Percentiles rank a stretch among this genome's conserved stretches.
Conservation (phyloP, 345 rosid genomes). For the Mangifera indica region DNA sequence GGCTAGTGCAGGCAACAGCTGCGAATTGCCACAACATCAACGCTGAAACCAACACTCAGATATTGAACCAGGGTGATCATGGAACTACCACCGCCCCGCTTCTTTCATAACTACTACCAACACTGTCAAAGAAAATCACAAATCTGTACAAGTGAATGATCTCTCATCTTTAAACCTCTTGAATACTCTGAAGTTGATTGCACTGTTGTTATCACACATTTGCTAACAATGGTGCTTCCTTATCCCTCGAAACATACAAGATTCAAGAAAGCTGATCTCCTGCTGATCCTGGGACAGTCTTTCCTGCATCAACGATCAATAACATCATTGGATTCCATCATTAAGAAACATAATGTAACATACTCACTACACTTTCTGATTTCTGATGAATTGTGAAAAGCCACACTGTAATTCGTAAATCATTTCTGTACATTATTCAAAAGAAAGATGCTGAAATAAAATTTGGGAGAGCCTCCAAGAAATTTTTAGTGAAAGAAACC, state of each 20-base stretch:
- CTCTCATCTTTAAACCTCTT: not conserved
- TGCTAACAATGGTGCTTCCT: not conserved
- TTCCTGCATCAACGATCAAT: conserved; percentile 1
- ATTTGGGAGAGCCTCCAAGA: not conserved
- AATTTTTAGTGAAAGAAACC: not conserved
- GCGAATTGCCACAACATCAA: not conserved
- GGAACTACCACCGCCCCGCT: not conserved
- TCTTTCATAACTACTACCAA: not conserved
- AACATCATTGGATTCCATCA: conserved; percentile 8
- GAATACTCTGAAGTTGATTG: not conserved
- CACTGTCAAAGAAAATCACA: not conserved
- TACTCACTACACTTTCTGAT: not conserved
- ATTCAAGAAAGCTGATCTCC: conserved; percentile 7
- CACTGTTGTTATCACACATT: not conserved
- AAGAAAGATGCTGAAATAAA: not conserved
- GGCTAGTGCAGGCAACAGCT: not conserved
- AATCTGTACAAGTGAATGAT: not conserved
- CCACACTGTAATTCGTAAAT: not conserved
- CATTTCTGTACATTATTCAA: not conserved
- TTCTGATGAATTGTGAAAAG: not conserved
- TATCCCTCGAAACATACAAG: not conserved
- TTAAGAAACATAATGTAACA: not conserved
- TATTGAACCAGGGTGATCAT: not conserved
- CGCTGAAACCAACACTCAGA: not conserved
- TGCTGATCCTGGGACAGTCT: not conserved